Base-by-base conservation (phyloP, 225 moss, liverwort and hornwort genomes). In the Bryum argenteum region DNA sequence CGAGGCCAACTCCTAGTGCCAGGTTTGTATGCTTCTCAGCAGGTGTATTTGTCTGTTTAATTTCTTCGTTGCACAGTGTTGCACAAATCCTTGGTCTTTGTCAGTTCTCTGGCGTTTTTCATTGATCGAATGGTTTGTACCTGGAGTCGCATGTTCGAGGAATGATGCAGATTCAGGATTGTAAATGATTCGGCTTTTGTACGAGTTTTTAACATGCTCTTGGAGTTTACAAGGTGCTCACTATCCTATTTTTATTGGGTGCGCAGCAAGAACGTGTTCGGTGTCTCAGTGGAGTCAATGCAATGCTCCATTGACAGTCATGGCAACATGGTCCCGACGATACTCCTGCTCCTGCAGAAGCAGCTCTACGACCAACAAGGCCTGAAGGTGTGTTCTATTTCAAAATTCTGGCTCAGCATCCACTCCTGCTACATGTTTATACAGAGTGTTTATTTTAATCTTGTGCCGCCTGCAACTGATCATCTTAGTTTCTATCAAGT, bases 221-320 rank as follows among this genome's bases (percentile, higher is more conserved):
- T 73, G 41, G 47, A 56, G 42, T 48, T 50, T 4, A 22, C 13
- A 37, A 52, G 24, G 39, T 71, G 44, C 72, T 75, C 16, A 75
- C 66, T 67, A 9, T 6, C 44, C 17, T 26, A 52, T 9, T 66
- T 9, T 66, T 73, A 8, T 67, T 52, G 8, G 37, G 47, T 65
- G 69, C 72, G 80, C 91, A 96, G 96, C 79, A 93, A 88, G 56
- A 96, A 91, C 67, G 96, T 96, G 20, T 96, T 96, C 41, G 96
- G 96, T 58, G 96, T 96, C 23, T 96, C 96, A n/a, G 91, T 89
- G 76, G 87, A 91, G 73, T 96, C 96, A 10, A 96, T 96, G 96
- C 93, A 96, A 77, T 96, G 96, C 61, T 91, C 96, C 12, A 85
- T 79, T 50, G 96, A 96, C 56, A 54, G 77, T 39, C 85, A 93